phyloP scores from a whole-genome alignment of 163 green algal genomes.

The Prototheca stagnorum region DNA sequence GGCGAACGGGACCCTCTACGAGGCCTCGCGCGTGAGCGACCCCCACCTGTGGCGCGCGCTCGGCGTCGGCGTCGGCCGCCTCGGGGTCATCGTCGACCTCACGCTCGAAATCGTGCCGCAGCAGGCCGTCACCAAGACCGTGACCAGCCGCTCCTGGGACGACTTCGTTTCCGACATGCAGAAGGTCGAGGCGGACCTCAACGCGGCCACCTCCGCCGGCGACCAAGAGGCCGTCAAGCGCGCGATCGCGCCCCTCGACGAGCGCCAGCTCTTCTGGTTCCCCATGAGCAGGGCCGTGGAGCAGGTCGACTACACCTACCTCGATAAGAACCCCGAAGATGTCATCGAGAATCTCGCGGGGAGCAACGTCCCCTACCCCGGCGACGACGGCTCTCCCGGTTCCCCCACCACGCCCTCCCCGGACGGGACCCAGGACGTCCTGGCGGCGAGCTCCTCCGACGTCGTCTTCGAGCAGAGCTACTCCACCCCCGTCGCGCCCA shows the following conservation, averaged over 20 bases:
- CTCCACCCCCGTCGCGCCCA: constrained; percentile 4
- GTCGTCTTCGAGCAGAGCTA: constrained; percentile 5
- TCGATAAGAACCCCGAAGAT: constrained; percentile 15
- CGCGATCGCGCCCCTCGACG: constrained; percentile 22
- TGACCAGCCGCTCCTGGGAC: not conserved
- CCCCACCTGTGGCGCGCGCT: constrained; percentile 43
- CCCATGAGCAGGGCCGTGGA: constrained; percentile 19
- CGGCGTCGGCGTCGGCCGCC: constrained; percentile 40
- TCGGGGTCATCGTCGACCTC: constrained; percentile 61
- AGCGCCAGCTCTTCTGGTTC: constrained; percentile 46
- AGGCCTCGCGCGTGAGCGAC: constrained; percentile 35
- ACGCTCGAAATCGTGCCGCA: constrained; percentile 53
- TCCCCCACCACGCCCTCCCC: no score
- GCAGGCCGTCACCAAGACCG: not conserved
- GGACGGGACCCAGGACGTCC: no score
- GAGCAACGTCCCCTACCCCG: no score
- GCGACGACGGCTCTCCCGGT: no score
- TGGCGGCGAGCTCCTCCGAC: no score
- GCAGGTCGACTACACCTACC: constrained; percentile 20
- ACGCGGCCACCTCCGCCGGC: constrained; percentile 7
- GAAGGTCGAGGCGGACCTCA: constrained; percentile 32
- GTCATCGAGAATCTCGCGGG: constrained; percentile 18
- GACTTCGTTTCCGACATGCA: constrained; percentile 26
- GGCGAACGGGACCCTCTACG: constrained; percentile 51
- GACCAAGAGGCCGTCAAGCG: constrained; percentile 3